Base-by-base conservation (phyloP, 805 yeast genomes). In the Zygosaccharomyces gambellarensis region DNA sequence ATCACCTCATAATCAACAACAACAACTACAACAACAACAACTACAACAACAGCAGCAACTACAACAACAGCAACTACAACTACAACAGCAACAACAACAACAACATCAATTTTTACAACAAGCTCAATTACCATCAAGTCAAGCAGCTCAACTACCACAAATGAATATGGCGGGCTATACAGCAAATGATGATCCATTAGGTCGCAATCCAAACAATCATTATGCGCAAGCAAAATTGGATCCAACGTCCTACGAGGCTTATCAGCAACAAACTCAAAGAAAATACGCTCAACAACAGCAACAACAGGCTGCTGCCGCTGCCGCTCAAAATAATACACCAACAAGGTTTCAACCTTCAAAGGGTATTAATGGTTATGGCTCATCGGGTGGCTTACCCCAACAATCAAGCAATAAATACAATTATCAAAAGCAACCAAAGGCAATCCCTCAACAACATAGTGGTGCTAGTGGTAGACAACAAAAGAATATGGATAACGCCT, bases 171-270 rank as follows among this genome's bases (percentile, higher is more conserved):
- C 25, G 2, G 28, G 28, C 10, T 11, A 29, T 3, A 23, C 32
- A 4, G 48, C 29, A 36, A 50, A 51, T 7, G 48, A 46, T 53
- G 45, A 31, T n/a, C 31, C 42, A 10, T 30, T 42, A 17, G 27
- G 25, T 21, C 45, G 45, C 17, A 53, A 54, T 21, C 53, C 49
- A 43, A 49, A 59, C 14, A 65, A 62, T 46, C 65, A 65, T 49
- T 55, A 62, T 30, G 59, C 65, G 7, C 56, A 64, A 21, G 62
- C 67, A 21, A 66, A 70, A 42, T 63, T 73, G 51, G 76, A 73
- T 55, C 76, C 76, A 43, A 72, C 76, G 11, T 68, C 71, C 5
- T 68, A 68, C 47, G 71, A 68, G 50, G 71, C 70, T 36, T 68
- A 67, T 53, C 69, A 66, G 50, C 68, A 65, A 45, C 71, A 67